Conservation (phyloP, 805 yeast species). For the Candida vartiovaarae region DNA sequence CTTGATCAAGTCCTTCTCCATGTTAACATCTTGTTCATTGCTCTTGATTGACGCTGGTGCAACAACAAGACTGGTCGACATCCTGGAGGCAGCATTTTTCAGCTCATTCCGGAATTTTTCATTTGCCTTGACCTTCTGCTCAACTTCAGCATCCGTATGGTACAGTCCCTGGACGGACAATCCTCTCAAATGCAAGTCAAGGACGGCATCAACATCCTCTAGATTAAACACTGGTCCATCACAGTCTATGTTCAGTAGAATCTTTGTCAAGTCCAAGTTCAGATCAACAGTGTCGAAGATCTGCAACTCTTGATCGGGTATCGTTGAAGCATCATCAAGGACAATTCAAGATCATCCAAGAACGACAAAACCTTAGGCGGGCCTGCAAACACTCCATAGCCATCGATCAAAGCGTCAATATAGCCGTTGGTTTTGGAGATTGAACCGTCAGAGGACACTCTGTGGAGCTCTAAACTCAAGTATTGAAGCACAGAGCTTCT, state of each 20-base stretch:
- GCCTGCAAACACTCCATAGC: conserved; percentile 43
- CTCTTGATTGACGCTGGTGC: conserved; percentile 16
- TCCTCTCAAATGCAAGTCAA: conserved; percentile 24
- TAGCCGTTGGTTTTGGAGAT: conserved; percentile 46
- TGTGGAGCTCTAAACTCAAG: conserved; percentile 68
- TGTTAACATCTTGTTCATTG: conserved; percentile 17
- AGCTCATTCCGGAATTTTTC: conserved; percentile 13
- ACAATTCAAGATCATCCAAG: conserved; percentile 63
- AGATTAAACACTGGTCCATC: conserved; percentile 35
- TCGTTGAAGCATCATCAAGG: conserved; percentile 36
- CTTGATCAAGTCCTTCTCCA: conserved; percentile 22
- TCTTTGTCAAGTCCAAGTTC: conserved; percentile 35
- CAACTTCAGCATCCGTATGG: conserved; percentile 15
- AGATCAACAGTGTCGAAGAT: conserved; percentile 26
- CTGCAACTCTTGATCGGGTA: conserved; percentile 8
- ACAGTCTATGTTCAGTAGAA: conserved; percentile 24
- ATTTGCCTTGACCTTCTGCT: conserved; percentile 10
- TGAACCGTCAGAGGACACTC: conserved; percentile 38
- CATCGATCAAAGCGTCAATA: conserved; percentile 44
- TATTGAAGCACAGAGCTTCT: conserved; percentile 58
- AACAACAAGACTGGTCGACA: conserved; percentile 7
- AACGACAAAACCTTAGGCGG: conserved; percentile 63
- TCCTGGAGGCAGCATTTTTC: conserved; percentile 10
- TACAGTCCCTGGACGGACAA: conserved; percentile 16
- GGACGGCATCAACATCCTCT: conserved; percentile 30